Conservation (phyloP, 805 yeast genomes). For the Lipomyces kockii region DNA sequence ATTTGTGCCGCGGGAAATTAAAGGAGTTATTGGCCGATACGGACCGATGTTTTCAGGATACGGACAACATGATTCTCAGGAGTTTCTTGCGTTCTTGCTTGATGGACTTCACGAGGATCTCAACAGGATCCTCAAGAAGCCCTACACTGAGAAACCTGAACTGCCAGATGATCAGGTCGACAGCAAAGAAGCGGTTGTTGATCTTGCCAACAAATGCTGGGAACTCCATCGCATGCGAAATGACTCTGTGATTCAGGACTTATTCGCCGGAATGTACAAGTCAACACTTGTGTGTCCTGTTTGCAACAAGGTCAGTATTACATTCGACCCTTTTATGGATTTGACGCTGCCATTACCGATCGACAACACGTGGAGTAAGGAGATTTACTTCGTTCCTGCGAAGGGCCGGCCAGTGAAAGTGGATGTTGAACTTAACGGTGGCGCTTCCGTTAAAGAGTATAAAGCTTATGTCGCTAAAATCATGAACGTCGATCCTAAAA, state of each 20-base stretch:
- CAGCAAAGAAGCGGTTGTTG: conserved; percentile 54
- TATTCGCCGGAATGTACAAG: conserved; percentile 89
- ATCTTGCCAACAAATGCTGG: conserved; percentile 80
- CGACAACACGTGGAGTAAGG: conserved; percentile 69
- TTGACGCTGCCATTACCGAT: conserved; percentile 88
- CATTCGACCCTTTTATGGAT: conserved; percentile 93
- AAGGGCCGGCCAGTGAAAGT: conserved; percentile 55
- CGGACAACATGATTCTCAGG: conserved; percentile 93
- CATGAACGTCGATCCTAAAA: conserved; percentile 44
- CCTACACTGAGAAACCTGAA: conserved; percentile 88
- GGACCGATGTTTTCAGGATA: conserved; percentile 79
- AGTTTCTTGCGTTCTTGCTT: conserved; percentile 80
- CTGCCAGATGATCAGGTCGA: conserved; percentile 61
- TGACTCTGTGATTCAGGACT: conserved; percentile 80
- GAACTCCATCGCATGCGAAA: conserved; percentile 75
- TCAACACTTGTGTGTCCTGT: conserved; percentile 88
- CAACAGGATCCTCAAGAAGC: conserved; percentile 80
- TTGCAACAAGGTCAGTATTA: conserved; percentile 77
- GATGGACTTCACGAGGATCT: conserved; percentile 93
- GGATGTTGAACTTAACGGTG: conserved; percentile 74
- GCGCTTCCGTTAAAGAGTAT: conserved; percentile 66
- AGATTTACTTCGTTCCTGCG: conserved; percentile 66
- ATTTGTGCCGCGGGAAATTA: conserved; percentile 75
- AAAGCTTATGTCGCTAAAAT: conserved; percentile 63
- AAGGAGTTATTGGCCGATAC: conserved; percentile 74